phyloP scores from a whole-genome alignment of 2,329 filamentous ascomycete species.

The Cordyceps cicadae region DNA sequence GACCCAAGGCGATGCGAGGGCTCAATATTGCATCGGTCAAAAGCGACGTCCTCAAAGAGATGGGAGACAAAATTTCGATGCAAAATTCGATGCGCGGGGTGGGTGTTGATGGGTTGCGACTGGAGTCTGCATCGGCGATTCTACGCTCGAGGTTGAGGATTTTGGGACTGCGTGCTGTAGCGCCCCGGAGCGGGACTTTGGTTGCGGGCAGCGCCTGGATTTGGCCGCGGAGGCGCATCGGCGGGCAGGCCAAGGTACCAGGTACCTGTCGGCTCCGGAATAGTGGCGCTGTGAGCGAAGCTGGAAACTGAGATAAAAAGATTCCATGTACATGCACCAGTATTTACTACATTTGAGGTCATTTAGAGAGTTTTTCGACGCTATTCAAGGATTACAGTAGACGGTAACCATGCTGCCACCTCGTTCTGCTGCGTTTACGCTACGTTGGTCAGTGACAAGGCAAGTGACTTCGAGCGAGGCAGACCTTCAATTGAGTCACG shows the following conservation, averaged over 20 bases:
- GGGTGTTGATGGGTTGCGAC: conserved; percentile 44
- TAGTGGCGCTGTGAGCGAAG: neutral
- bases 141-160: conserved; percentile 49
- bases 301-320: neutral
- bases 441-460: neutral
- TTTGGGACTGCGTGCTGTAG: conserved; percentile 22
- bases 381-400: neutral
- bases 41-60: conserved; percentile 46
- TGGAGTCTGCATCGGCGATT: conserved; percentile 41
- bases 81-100: conserved; percentile 33
- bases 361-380: neutral
- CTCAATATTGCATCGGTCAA: conserved; percentile 43
- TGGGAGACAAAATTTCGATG: conserved; percentile 34
- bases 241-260: conserved; percentile 10
- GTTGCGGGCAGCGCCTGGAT: neutral
- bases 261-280: neutral
- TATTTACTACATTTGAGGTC: neutral
- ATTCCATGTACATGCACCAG: neutral
- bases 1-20: conserved; percentile 35
- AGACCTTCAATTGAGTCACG: neutral
- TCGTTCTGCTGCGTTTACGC: neutral
- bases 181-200: conserved; percentile 11
- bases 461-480: neutral
- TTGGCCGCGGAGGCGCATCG: neutral
- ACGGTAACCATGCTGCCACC: neutral